Evolutionary conservation across 306 rosid species (phyloP).

Genomic region (Trifolium fragiferum): DNA sequence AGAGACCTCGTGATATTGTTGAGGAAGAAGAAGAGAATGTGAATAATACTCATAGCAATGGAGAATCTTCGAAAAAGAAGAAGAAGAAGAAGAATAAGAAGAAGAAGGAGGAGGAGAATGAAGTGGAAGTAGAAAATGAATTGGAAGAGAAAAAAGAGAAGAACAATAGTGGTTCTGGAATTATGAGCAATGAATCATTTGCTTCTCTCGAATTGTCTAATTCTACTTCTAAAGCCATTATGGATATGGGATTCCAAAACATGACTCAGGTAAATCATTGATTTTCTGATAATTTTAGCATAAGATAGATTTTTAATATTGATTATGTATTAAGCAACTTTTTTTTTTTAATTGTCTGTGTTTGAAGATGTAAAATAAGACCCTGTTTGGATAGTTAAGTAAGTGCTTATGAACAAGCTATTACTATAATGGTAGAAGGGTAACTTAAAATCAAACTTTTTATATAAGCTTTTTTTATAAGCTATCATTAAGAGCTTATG

Average conservation of each 20-base stretch:
- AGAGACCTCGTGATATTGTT: slow-evolving; percentile 44
- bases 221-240: slow-evolving; percentile 62
- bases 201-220: slow-evolving; percentile 63
- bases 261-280: slow-evolving; percentile 68
- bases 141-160: slow-evolving; percentile 45
- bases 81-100: slow-evolving; percentile 35
- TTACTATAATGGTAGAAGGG: too few relatives aligned
- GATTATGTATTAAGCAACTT: not conserved
- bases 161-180: slow-evolving; percentile 59
- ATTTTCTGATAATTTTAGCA: not conserved
- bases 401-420: too few relatives aligned
- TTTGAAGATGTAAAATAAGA: too few relatives aligned
- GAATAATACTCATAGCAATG: slow-evolving; percentile 4
- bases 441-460: not conserved
- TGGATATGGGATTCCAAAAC: slow-evolving; percentile 64
- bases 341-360: not conserved
- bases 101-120: not conserved
- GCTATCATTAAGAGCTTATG: not conserved
- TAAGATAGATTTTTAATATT: not conserved
- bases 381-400: too few relatives aligned
- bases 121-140: slow-evolving; percentile 27
- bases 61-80: slow-evolving; percentile 37
- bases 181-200: slow-evolving; percentile 70
- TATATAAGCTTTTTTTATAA: too few relatives aligned
- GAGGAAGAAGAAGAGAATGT: slow-evolving; percentile 36